Conservation (phyloP, 257 asterid species). For the Solanum ossicruentum region DNA sequence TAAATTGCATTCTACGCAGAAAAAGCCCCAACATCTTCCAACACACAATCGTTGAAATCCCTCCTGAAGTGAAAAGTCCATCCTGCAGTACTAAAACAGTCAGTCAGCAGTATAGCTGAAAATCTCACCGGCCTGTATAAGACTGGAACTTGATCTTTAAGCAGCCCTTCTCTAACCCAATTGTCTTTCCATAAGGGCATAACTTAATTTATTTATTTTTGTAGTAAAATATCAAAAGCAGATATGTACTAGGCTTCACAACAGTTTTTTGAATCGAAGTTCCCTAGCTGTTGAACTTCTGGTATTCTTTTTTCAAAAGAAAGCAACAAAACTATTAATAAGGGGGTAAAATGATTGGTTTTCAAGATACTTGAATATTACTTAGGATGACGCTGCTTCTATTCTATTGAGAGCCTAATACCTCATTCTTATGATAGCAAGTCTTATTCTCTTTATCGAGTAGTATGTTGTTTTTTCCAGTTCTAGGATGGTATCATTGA, state of each 20-base stretch:
- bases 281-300: background rate
- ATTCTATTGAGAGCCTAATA: background rate
- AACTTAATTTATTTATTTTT: background rate
- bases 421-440: background rate
- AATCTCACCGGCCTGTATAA: background rate
- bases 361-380: background rate
- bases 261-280: background rate
- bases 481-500: background rate
- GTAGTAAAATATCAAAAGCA: background rate
- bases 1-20: background rate
- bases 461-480: background rate
- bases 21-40: background rate
- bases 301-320: background rate
- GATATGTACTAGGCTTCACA: background rate
- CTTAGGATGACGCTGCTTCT: background rate
- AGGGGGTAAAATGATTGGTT: background rate
- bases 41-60: background rate
- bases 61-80: background rate
- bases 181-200: background rate
- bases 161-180: background rate
- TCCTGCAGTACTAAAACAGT: background rate
- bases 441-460: background rate
- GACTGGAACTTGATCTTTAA: background rate
- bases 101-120: background rate
- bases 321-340: background rate